These are phyloP conservation scores for Turnera subulata DNA, from an alignment of 345 rosid genomes.

Conservation along the genomic window DNA sequence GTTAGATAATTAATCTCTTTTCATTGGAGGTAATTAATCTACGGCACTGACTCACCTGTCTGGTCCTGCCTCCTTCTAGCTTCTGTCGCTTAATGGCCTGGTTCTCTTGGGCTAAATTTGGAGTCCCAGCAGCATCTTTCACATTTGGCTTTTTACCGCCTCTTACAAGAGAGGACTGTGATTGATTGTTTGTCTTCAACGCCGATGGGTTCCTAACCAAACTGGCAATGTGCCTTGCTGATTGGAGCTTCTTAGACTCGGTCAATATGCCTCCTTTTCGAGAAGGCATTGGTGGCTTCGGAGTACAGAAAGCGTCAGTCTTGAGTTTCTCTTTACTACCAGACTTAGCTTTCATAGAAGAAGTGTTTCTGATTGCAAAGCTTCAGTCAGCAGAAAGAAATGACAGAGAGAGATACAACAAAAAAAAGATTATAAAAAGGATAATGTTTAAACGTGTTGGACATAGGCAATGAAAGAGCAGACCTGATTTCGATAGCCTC, in stretches of 20 bases:
- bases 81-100: slow-evolving; percentile 96
- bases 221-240: slow-evolving; percentile 60
- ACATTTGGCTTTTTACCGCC: slow-evolving; percentile 32
- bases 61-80: slow-evolving; percentile 84
- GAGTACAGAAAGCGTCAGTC: slow-evolving; percentile 44
- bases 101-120: slow-evolving; percentile 68
- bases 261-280: slow-evolving; percentile 24
- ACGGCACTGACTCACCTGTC: slow-evolving; percentile 51
- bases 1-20: too few species aligned
- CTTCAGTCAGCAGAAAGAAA: slow-evolving; percentile 11
- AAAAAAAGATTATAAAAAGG: too few species aligned
- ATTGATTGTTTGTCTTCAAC: slow-evolving; percentile 40
- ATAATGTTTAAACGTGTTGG: too few species aligned
- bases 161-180: slow-evolving; percentile 49
- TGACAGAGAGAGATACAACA: background rate
- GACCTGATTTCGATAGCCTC: slow-evolving; percentile 32
- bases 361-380: slow-evolving; percentile 11
- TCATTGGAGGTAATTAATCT: too few species aligned
- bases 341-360: slow-evolving; percentile 21
- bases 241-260: slow-evolving; percentile 55
- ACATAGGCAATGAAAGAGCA: slow-evolving; percentile 1
- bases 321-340: slow-evolving; percentile 37
- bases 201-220: slow-evolving; percentile 54
- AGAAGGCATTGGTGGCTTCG: slow-evolving; percentile 29
- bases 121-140: slow-evolving; percentile 35